Evolutionary conservation across 306 rosid genomes (phyloP), one percentile per base, ranked within the genome.

Genomic region (Quercus variabilis): DNA sequence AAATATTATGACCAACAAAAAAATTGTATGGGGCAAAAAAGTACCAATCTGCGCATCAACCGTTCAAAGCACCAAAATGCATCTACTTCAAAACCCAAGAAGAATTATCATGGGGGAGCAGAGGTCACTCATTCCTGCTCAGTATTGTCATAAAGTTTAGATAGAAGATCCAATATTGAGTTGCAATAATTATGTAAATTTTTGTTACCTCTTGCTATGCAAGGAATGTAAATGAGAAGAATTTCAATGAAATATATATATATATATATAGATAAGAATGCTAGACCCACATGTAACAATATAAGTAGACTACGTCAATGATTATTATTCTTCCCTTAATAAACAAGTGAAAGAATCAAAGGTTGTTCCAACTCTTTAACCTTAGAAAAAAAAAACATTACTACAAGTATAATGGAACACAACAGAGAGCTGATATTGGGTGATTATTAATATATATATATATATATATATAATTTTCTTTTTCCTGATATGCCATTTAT

Each of bases 61-160:
- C 97, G 98, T 81, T 93, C 99, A 76, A 96, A 96, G 89, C 99
- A 96, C 98, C 98, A 96, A 89, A 96, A 96, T 65, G 98, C 93
- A 79, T 96, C 98, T 52, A 97, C 99, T 90, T 96, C 99, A 75
- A 31, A 31, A 31, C 1, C 35, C 87, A n/a, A 96, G 92, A 79
- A 96, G 99, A 77, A 96, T 87, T 80, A 91, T 85, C 98, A 96
- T 96, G 58, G 99, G 99, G 83, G 99, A 96, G 85, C 96, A 96
- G 33, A 93, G 96, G 79, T 96, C 99, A 87, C 99, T 91, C 98
- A 96, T 96, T 84, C 98, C 99, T 96, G 94, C 84, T 69, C 88
- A 85, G 30, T 76, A 76, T 68, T 67, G 78, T 63, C 46, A 74
- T 77, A 58, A 57, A 49, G 84, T 71, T 83, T 33, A 86, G 69